phyloP scores from a whole-genome alignment of 305 asterid genomes.

The Coffea humblotiana region DNA sequence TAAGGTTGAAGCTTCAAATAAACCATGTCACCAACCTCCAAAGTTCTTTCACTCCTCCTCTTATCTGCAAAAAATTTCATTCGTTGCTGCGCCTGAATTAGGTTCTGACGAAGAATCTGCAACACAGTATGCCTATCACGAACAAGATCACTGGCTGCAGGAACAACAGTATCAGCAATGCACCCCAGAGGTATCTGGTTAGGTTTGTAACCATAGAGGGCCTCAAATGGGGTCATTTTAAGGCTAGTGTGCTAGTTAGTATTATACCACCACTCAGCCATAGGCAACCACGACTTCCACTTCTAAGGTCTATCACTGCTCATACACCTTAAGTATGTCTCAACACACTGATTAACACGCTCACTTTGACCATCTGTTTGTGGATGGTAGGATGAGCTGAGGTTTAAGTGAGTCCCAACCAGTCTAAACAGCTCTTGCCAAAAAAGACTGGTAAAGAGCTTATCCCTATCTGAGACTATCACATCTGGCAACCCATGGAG shows the following conservation, averaged over 20 bases:
- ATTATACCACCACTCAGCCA: conserved; percentile 23
- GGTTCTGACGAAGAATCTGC: no score
- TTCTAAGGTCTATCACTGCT: neutral
- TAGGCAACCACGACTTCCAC: neutral
- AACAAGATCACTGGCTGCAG: no score
- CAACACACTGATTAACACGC: conserved; percentile 12
- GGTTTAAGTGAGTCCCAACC: neutral
- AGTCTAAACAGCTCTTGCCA: neutral
- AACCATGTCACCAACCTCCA: no score
- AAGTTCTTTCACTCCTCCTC: no score
- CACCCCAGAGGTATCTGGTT: neutral
- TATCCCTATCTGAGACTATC: conserved; percentile 1
- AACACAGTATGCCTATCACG: no score
- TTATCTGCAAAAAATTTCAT: no score
- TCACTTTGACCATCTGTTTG: neutral
- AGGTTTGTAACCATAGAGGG: neutral
- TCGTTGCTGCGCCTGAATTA: no score
- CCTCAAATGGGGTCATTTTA: conserved; percentile 10
- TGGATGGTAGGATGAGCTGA: neutral
- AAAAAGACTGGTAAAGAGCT: neutral
- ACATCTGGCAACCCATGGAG: neutral
- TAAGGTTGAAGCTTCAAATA: no score
- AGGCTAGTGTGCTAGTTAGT: neutral
- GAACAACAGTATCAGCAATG: no score
- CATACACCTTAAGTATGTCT: neutral